Evolutionary conservation across 805 yeast species (phyloP).

Genomic region (Tetrapisispora namnaoensis): DNA sequence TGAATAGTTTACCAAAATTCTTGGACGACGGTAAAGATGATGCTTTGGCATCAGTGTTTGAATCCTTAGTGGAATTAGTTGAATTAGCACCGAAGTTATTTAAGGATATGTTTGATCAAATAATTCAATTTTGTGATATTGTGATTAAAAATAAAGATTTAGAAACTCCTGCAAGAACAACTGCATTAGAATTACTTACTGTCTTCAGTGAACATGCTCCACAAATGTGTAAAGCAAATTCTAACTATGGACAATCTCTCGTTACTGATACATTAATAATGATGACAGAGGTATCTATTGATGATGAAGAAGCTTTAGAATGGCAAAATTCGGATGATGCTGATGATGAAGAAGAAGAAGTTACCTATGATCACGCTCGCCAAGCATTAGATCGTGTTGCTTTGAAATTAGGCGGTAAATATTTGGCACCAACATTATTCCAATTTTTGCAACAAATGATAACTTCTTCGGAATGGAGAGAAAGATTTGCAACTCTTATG

Average conservation of each 20-base stretch:
- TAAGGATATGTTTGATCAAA: conserved; percentile 80
- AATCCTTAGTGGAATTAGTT: conserved; percentile 80
- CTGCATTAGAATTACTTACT: conserved; percentile 80
- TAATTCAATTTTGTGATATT: conserved; percentile 74
- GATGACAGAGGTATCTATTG: conserved; percentile 88
- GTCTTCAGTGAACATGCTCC: conserved; percentile 92
- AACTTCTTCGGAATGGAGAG: conserved; percentile 73
- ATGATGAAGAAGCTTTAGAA: conserved; percentile 80
- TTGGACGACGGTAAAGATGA: conserved; percentile 68
- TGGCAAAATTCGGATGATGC: conserved; percentile 78
- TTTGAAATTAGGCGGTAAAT: conserved; percentile 70
- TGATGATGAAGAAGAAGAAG: conserved; percentile 72
- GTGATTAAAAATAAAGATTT: conserved; percentile 74
- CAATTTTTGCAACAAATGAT: conserved; percentile 80
- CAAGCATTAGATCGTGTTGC: conserved; percentile 90
- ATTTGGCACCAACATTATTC: conserved; percentile 78
- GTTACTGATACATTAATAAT: conserved; percentile 66
- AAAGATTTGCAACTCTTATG: conserved; percentile 94
- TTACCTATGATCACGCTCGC: conserved; percentile 83
- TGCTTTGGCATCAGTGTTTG: conserved; percentile 80
- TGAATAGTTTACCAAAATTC: conserved; percentile 81
- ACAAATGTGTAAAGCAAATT: conserved; percentile 80
- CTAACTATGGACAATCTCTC: conserved; percentile 59
- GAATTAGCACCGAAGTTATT: conserved; percentile 93
- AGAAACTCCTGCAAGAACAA: conserved; percentile 69